Percentiles rank a stretch among this genome's conserved stretches.
These are phyloP conservation scores for Metarhizium album DNA, from an alignment of 2,329 filamentous ascomycete species.

Conservation along the genomic window DNA sequence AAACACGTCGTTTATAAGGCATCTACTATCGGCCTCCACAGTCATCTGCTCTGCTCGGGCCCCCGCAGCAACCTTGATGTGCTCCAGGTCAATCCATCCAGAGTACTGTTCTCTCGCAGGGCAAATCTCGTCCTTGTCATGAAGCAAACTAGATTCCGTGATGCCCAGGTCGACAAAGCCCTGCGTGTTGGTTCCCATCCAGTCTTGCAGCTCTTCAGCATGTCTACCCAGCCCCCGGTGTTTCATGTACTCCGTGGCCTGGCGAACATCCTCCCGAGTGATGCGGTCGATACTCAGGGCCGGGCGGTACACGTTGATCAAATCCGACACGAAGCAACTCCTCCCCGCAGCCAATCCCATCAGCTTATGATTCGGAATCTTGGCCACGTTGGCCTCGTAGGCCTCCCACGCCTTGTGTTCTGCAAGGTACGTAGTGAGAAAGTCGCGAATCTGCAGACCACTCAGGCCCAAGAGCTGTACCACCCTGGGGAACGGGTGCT, in stretches of 20 bases:
- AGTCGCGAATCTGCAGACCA: conserved; percentile 12
- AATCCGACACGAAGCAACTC: conserved; percentile 5
- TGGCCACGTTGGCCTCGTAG: conserved; percentile 10
- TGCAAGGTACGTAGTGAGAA: conserved; percentile 13
- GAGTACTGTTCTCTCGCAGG: conserved; percentile 5
- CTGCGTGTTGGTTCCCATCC: conserved; percentile 4
- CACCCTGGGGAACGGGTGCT: conserved; percentile 11
- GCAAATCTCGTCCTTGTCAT: conserved; percentile 10
- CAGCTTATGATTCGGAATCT: conserved; percentile 8
- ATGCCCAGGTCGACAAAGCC: conserved; percentile 17
- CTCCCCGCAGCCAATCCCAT: conserved; percentile 5
- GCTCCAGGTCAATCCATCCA: conserved; percentile 10
- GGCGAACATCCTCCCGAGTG: conserved; percentile 8
- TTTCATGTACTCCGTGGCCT: conserved; percentile 12
- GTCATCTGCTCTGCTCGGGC: not conserved
- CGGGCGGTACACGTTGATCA: conserved; percentile 13
- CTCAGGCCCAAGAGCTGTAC: conserved; percentile 12
- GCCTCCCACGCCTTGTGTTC: conserved; percentile 11
- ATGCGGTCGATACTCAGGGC: conserved; percentile 15
- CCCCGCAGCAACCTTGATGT: not conserved
- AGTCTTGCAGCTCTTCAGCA: conserved; percentile 8
- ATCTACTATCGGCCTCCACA: not conserved
- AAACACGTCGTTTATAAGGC: not conserved
- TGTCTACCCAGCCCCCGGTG: conserved; percentile 1
- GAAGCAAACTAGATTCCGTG: conserved; percentile 12